Evolutionary conservation across 1,284 basidiomycete species (phyloP), one percentile per base, ranked within the genome.

Genomic region (Trametes polyzona): DNA sequence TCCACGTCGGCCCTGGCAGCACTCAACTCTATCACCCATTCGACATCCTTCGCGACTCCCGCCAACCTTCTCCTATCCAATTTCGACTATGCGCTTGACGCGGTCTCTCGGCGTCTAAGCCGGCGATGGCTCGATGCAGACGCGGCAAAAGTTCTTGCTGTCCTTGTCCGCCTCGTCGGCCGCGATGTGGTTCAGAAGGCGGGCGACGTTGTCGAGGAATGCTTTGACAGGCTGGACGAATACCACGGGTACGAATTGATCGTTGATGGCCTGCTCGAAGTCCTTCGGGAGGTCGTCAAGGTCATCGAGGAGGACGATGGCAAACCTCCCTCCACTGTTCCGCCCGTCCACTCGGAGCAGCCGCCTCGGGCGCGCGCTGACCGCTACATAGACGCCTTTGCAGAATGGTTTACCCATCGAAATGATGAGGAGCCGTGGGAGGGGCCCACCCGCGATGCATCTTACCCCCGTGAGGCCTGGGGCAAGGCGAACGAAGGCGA

Each of bases 31-130:
- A 82, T 96, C 40, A 81, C 93, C 2, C 75, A 80, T 21, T 78
- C 84, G 54, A 84, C 87, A 1, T 93, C 90, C 1, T 95, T 94
- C 65, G 92, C 93, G 7, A 89, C 90, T 1, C 83, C 92, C 0
- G 84, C 87, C 30, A 94, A 94, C 67, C 78, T 97, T 29, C 78
- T 98, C 4, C 80, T 97, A 27, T 89, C 94, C 24, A 96, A 97
- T 71, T 95, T 96, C 64, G 95, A 98, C 74, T 97, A 98, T 68
- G 89, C 93, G 8, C 83, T 98, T 57, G 94, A 96, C 65, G 83
- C 89, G 11, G 88, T 95, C 9, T 92, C 92, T 1, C 87, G 92
- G 32, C 83, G 89, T 26, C 80, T 97, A 16, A 87, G 85, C 11
- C 84, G 87, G 29, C 76, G 87, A 49, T 87, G 89, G 76, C 80